Percentiles rank a stretch among this genome's conserved stretches.
phyloP scores from a whole-genome alignment of 805 yeast genomes.

The Kazachstania psychrophila region DNA sequence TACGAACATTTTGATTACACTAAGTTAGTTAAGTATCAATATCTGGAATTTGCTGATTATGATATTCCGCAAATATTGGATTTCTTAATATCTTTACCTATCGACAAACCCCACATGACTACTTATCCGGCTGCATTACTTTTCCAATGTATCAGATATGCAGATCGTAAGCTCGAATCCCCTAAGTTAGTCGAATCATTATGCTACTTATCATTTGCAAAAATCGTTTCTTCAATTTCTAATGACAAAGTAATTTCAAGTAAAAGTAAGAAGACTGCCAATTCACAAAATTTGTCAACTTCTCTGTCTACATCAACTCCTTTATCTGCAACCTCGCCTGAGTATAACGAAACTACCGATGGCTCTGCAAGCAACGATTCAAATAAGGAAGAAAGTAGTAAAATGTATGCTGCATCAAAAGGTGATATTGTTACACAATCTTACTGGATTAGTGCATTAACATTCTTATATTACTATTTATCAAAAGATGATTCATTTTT shows the following conservation, averaged over 20 bases:
- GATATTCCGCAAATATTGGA: slow-evolving; percentile 65
- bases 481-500: slow-evolving; percentile 55
- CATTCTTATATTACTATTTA: slow-evolving; percentile 69
- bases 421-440: slow-evolving; percentile 66
- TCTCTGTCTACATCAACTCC: slow-evolving; percentile 1
- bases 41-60: slow-evolving; percentile 51
- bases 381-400: slow-evolving; percentile 1
- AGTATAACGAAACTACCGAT: too few relatives aligned
- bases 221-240: slow-evolving; percentile 48
- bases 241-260: slow-evolving; percentile 1
- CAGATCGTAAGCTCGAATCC: slow-evolving; percentile 44
- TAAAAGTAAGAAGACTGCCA: slow-evolving; percentile 10
- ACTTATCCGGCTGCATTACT: slow-evolving; percentile 59
- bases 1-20: slow-evolving; percentile 42
- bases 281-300: slow-evolving; percentile 25
- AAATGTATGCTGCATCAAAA: slow-evolving; percentile 5
- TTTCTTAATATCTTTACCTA: slow-evolving; percentile 51
- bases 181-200: slow-evolving; percentile 49
- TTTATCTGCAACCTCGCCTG: background rate
- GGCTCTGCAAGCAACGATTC: too few relatives aligned
- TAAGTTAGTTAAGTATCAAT: slow-evolving; percentile 48
- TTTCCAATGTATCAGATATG: slow-evolving; percentile 62
- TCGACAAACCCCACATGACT: slow-evolving; percentile 38
- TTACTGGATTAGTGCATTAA: slow-evolving; percentile 81
- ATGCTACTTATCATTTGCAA: slow-evolving; percentile 49